Evolutionary conservation across 805 yeast species (phyloP).

Genomic region (Candida coquimbonensis): DNA sequence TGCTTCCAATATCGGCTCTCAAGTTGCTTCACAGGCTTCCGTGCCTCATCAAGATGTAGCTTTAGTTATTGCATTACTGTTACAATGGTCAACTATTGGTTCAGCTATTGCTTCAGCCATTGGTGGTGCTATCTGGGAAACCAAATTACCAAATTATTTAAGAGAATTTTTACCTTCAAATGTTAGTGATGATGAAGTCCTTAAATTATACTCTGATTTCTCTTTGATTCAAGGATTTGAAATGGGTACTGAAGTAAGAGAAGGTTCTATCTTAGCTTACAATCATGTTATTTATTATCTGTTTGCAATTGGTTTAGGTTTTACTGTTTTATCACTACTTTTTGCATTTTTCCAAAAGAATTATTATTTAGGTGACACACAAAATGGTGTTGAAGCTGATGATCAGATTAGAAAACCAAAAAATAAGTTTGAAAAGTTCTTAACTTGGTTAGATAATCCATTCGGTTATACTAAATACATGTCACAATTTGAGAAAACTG

Average conservation of each 20-base stretch:
- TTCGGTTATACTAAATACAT: not conserved
- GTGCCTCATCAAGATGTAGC: conserved; percentile 37
- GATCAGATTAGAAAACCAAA: conserved; percentile 7
- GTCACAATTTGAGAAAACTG: not conserved
- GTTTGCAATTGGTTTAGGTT: conserved; percentile 24
- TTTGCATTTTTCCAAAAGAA: conserved; percentile 28
- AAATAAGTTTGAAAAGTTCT: not conserved
- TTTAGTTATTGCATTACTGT: conserved; percentile 30
- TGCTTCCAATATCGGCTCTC: conserved; percentile 29
- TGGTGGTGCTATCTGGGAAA: conserved; percentile 32
- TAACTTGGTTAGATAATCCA: conserved; percentile 1
- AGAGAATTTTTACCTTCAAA: conserved; percentile 22
- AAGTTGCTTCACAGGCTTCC: conserved; percentile 33
- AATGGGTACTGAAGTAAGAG: conserved; percentile 23
- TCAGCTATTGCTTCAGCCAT: conserved; percentile 34
- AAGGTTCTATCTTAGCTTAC: conserved; percentile 29
- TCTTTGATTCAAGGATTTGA: conserved; percentile 19
- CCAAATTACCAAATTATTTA: conserved; percentile 26
- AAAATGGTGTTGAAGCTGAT: conserved; percentile 28
- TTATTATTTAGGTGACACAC: conserved; percentile 29
- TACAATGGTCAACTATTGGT: conserved; percentile 31
- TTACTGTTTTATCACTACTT: conserved; percentile 24
- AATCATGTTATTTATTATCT: conserved; percentile 23
- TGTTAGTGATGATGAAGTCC: conserved; percentile 16
- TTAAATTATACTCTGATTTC: conserved; percentile 18